These are phyloP conservation scores for Oryza nivara DNA, from an alignment of 176 grass and related monocot species.

Conservation along the genomic window DNA sequence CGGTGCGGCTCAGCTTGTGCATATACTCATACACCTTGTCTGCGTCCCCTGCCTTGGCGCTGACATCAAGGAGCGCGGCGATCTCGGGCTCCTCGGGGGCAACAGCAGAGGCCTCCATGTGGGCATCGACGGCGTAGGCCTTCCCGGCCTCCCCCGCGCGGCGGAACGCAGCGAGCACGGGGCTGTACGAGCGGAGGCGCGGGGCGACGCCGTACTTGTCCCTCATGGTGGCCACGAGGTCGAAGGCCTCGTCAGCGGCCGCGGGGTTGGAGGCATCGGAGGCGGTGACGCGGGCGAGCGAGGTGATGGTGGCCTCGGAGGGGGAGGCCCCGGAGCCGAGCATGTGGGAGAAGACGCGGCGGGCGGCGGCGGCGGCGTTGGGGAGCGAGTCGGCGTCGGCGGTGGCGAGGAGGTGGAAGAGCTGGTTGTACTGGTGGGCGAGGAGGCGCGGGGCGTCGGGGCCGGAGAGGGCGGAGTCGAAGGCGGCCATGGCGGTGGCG, in stretches of 20 bases:
- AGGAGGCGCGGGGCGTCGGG: constrained; percentile 30
- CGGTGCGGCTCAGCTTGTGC: constrained; percentile 62
- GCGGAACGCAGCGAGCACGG: constrained; percentile 65
- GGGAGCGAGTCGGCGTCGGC: constrained; percentile 29
- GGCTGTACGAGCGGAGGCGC: constrained; percentile 78
- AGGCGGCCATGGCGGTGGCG: constrained; percentile 51
- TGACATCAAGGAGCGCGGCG: constrained; percentile 56
- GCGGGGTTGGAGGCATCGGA: constrained; percentile 16
- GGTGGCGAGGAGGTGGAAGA: constrained; percentile 54
- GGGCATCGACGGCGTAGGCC: constrained; percentile 63
- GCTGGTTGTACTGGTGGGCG: constrained; percentile 68
- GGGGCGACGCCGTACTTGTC: constrained; percentile 63
- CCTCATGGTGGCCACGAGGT: constrained; percentile 66
- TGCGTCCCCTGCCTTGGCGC: constrained; percentile 43
- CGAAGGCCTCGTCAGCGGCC: constrained; percentile 65
- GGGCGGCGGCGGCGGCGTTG: constrained; percentile 44
- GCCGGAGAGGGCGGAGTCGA: constrained; percentile 36
- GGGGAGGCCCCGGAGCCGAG: constrained; percentile 47
- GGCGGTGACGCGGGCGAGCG: constrained; percentile 63
- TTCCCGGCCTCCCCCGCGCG: constrained; percentile 52
- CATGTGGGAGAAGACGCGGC: constrained; percentile 56
- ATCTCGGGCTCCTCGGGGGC: constrained; percentile 75
- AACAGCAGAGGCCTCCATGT: constrained; percentile 64
- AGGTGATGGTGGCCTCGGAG: constrained; percentile 80
- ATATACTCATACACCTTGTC: constrained; percentile 82